Conservation (phyloP, 441 rosid genomes). For the Brassica balearica region DNA sequence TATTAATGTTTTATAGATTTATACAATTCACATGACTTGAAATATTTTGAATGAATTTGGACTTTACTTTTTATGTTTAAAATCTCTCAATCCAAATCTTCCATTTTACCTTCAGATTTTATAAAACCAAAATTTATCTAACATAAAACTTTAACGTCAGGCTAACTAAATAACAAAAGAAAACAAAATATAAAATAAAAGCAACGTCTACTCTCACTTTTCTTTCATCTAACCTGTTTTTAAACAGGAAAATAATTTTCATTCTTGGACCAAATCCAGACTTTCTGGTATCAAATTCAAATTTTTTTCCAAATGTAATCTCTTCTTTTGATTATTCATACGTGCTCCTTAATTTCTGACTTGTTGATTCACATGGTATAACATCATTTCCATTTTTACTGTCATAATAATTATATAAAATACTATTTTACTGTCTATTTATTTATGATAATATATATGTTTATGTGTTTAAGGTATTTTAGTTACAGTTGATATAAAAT, state of each 20-base stretch:
- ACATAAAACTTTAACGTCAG: not conserved
- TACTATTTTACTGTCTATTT: not conserved
- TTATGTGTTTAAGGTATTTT: not conserved
- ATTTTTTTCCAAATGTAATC: not conserved
- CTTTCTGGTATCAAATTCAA: not conserved
- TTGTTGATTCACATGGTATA: not conserved
- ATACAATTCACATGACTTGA: no score
- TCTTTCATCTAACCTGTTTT: not conserved
- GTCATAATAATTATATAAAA: not conserved
- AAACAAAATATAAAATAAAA: not conserved
- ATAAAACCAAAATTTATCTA: not conserved
- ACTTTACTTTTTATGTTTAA: no score
- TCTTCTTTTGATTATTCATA: not conserved
- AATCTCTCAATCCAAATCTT: no score
- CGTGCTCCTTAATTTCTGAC: not conserved
- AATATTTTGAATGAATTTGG: no score
- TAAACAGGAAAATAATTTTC: not conserved
- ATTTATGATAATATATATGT: not conserved
- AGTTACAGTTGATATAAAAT: no score
- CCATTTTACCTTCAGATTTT: no score
- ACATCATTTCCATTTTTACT: not conserved
- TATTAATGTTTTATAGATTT: no score
- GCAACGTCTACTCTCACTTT: not conserved
- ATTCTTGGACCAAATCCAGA: not conserved
- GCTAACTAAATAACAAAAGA: not conserved